Conservation (phyloP, 129 eudicot species). For the Flaveria ramosissima region DNA sequence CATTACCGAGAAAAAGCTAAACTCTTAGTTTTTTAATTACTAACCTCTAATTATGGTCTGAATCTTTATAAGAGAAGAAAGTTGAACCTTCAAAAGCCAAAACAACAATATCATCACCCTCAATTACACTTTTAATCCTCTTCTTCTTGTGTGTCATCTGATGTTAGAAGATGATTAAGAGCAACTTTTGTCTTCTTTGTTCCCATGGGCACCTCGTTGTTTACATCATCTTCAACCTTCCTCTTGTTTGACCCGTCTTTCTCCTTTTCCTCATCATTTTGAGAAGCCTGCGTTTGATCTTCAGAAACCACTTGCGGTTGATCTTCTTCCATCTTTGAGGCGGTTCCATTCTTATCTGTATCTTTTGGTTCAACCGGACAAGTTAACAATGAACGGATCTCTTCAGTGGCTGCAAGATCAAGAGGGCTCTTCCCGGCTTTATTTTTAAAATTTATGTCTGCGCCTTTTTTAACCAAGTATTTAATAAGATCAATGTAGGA, state of each 20-base stretch:
- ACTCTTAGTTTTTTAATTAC: neutral
- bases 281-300: slow-evolving; percentile 34
- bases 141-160: slow-evolving; percentile 82
- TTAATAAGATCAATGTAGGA: slow-evolving; percentile 77
- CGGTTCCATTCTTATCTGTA: slow-evolving; percentile 28
- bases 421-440: slow-evolving; percentile 83
- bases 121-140: slow-evolving; percentile 46
- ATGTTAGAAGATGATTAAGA: slow-evolving; percentile 72
- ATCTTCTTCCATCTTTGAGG: slow-evolving; percentile 40
- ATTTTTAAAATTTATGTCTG: slow-evolving; percentile 55
- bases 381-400: slow-evolving; percentile 56
- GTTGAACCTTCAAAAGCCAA: neutral
- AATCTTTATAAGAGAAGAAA: slow-evolving; percentile 1
- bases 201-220: slow-evolving; percentile 28
- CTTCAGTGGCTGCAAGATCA: slow-evolving; percentile 76
- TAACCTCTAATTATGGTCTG: neutral
- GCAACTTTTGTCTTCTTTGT: slow-evolving; percentile 74
- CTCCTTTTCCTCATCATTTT: slow-evolving; percentile 29
- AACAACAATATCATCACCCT: slow-evolving; percentile 7
- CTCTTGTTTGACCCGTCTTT: slow-evolving; percentile 58
- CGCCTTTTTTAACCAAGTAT: slow-evolving; percentile 86
- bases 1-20: neutral
- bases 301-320: slow-evolving; percentile 20
- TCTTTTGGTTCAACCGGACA: slow-evolving; percentile 33
- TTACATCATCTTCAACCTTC: slow-evolving; percentile 48